Percentiles rank a stretch among this genome's conserved stretches.
phyloP scores from a whole-genome alignment of 805 yeast species.

The Candida parachauliodes region DNA sequence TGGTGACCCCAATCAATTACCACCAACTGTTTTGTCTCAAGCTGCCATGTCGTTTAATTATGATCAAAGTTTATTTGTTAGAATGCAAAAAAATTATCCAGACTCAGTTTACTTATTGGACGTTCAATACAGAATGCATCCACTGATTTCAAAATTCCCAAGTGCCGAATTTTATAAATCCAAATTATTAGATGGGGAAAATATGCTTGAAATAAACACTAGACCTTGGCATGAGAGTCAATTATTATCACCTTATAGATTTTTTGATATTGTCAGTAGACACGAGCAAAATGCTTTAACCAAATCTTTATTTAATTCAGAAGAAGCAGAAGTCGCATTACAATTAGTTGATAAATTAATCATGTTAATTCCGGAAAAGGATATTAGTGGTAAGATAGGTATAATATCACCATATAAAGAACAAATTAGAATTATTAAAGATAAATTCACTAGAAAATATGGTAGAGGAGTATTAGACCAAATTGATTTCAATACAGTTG shows the following conservation, averaged over 20 bases:
- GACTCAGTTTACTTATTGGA: slow-evolving; percentile 68
- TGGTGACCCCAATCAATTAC: slow-evolving; percentile 97
- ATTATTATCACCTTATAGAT: slow-evolving; percentile 69
- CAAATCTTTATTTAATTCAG: slow-evolving; percentile 64
- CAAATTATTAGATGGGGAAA: slow-evolving; percentile 70
- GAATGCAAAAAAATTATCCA: slow-evolving; percentile 74
- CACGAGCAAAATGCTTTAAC: slow-evolving; percentile 66
- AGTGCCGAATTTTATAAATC: slow-evolving; percentile 77
- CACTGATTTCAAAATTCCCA: slow-evolving; percentile 83
- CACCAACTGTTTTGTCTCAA: slow-evolving; percentile 92
- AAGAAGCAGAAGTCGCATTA: slow-evolving; percentile 72
- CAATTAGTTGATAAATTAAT: slow-evolving; percentile 58
- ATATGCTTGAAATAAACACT: slow-evolving; percentile 55
- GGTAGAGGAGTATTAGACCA: slow-evolving; percentile 62
- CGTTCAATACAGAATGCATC: slow-evolving; percentile 98
- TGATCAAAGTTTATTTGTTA: slow-evolving; percentile 89
- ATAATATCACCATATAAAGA: slow-evolving; percentile 93
- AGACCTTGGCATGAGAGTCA: slow-evolving; percentile 71
- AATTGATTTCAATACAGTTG: slow-evolving; percentile 90
- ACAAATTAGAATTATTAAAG: slow-evolving; percentile 62
- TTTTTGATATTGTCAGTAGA: slow-evolving; percentile 60
- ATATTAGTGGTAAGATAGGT: slow-evolving; percentile 76
- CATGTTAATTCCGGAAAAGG: slow-evolving; percentile 41
- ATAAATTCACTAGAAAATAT: slow-evolving; percentile 51
- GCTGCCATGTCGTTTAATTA: slow-evolving; percentile 76